Percentiles rank a stretch among this genome's conserved stretches.
Evolutionary conservation across 306 rosid species (phyloP).

Genomic region (Acacia crassicarpa): DNA sequence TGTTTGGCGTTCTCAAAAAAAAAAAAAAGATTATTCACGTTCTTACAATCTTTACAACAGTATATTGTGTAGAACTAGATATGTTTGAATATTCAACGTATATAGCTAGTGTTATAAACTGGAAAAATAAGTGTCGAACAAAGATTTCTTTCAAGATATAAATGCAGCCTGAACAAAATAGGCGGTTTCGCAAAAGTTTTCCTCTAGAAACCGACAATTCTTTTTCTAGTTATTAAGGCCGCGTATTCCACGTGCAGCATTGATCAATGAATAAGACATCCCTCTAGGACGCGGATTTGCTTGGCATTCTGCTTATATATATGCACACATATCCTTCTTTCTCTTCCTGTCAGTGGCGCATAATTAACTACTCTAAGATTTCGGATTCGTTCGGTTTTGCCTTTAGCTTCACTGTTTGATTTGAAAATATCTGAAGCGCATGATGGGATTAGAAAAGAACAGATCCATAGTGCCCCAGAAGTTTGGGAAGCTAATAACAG

Average conservation of each 20-base stretch:
- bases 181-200: background rate
- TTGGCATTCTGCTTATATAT: too few relatives aligned
- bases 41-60: background rate
- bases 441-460: background rate
- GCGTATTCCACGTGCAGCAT: background rate
- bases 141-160: background rate
- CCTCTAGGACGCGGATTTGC: background rate
- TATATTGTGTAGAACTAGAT: background rate
- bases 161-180: background rate
- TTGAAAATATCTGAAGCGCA: background rate
- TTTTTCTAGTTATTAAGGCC: background rate
- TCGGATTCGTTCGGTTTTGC: background rate
- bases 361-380: background rate
- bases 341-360: background rate
- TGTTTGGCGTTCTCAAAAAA: background rate
- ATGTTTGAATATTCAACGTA: background rate
- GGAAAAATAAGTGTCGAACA: background rate
- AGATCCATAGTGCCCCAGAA: conserved; percentile 49
- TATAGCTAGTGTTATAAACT: too few relatives aligned
- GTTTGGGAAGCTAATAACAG: conserved; percentile 56
- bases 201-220: background rate
- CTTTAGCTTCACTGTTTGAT: background rate
- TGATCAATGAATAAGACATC: background rate
- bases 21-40: background rate
- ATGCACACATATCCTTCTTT: background rate